Evolutionary conservation across 768 basidiomycete species (phyloP).

Genomic region (Leccinum uliginosum): DNA sequence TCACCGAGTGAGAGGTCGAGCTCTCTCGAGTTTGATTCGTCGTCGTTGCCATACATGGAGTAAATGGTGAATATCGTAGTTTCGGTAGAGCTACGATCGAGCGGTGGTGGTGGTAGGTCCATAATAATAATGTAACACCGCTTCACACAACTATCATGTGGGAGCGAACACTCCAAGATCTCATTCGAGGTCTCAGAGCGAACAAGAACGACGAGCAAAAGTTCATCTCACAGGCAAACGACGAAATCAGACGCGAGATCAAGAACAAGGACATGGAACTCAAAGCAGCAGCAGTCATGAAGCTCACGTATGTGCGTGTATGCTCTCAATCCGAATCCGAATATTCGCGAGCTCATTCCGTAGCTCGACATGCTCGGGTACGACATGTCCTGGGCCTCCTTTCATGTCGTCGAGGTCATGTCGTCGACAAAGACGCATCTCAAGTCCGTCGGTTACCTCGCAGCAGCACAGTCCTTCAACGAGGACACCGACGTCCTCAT

Average conservation of each 20-base stretch:
- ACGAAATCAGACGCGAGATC: conserved; percentile 90
- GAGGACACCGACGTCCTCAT: conserved; percentile 96
- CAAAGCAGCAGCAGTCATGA: conserved; percentile 92
- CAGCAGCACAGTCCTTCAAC: conserved; percentile 84
- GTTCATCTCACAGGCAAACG: conserved; percentile 90
- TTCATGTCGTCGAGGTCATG: conserved; percentile 98
- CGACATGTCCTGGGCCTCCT: conserved; percentile 94
- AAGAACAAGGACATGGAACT: conserved; percentile 94
- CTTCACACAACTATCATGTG: conserved; percentile 58
- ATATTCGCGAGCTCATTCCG: conserved; percentile 7
- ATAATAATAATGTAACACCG: conserved; percentile 25
- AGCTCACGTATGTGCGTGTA: conserved; percentile 88
- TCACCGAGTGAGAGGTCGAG: conserved; percentile 32
- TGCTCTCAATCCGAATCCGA: not conserved
- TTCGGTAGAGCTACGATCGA: conserved; percentile 58
- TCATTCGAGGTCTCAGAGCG: conserved; percentile 91
- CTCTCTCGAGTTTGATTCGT: conserved; percentile 37
- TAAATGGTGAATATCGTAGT: conserved; percentile 81
- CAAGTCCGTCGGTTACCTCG: conserved; percentile 95
- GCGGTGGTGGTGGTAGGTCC: conserved; percentile 34
- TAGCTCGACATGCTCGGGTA: conserved; percentile 97
- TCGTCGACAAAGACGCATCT: conserved; percentile 86
- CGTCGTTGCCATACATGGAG: conserved; percentile 77
- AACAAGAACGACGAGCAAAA: conserved; percentile 92
- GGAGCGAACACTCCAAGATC: conserved; percentile 94